Evolutionary conservation across 1,284 basidiomycete species (phyloP).

Genomic region (Mycosarcoma mackinlayi): DNA sequence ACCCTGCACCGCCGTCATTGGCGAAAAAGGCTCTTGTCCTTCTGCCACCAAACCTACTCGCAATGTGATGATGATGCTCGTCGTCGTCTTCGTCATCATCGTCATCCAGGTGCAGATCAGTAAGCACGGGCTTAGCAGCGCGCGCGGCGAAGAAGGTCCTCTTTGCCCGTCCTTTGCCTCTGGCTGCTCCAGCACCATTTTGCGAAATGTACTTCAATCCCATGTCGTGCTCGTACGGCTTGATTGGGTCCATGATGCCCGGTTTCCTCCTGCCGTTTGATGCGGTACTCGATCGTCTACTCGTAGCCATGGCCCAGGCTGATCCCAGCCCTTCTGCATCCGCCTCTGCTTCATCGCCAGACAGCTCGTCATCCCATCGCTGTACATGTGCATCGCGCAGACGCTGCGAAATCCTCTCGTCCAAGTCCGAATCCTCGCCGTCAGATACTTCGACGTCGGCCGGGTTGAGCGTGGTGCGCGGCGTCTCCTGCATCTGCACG

Average conservation of each 20-base stretch:
- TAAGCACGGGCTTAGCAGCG: slow-evolving; percentile 42
- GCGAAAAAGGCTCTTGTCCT: slow-evolving; percentile 8
- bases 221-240: slow-evolving; percentile 41
- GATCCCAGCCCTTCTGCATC: slow-evolving; percentile 8
- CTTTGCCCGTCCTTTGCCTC: slow-evolving; percentile 45
- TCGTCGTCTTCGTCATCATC: slow-evolving; percentile 29
- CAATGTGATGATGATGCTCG: slow-evolving; percentile 11
- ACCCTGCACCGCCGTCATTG: not conserved
- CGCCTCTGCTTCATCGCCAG: slow-evolving; percentile 52
- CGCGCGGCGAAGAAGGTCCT: slow-evolving; percentile 50
- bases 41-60: slow-evolving; percentile 3
- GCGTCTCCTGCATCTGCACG: slow-evolving; percentile 86
- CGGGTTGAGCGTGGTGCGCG: slow-evolving; percentile 71
- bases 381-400: slow-evolving; percentile 63
- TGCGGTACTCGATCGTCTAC: slow-evolving; percentile 9
- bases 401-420: slow-evolving; percentile 65
- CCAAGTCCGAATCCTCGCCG: slow-evolving; percentile 68
- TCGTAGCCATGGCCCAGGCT: slow-evolving; percentile 24
- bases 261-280: slow-evolving; percentile 16
- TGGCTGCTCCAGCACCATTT: slow-evolving; percentile 36
- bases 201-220: slow-evolving; percentile 38
- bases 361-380: slow-evolving; percentile 61
- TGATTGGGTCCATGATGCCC: slow-evolving; percentile 44
- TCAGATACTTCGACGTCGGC: slow-evolving; percentile 71
- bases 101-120: slow-evolving; percentile 38